Evolutionary conservation across 768 basidiomycete genomes (phyloP), one percentile per base, ranked within the genome.

Genomic region (Agaricus subrufescens): DNA sequence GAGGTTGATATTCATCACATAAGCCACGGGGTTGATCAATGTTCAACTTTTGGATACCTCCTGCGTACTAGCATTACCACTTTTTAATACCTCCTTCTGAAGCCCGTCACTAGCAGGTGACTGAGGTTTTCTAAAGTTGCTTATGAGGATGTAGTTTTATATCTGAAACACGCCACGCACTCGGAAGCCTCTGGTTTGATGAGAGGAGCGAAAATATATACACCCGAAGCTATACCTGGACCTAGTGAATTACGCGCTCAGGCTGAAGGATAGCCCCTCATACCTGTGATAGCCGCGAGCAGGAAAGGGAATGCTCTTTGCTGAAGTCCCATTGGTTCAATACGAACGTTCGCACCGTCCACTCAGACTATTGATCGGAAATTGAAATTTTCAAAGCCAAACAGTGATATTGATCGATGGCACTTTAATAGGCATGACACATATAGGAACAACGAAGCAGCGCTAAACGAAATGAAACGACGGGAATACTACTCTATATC

Each of bases 141-240:
- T 44, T 43, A 48, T 58, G 27, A 44, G 50, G 30, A 30, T 46
- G 42, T 59, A 15, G 40, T 25, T 29, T 52, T 53, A 45, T 40
- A 53, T 26, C 4, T 1, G 31, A 43, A 29, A 50, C 14, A 26
- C 14, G 11, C 52, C 29, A 49, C 23, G 31, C 11, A 43, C 49
- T 68, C 49, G 54, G 66, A 63, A 53, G 50, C 52, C 65, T 39
- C 58, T 46, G 39, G 50, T 42, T 57, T 66, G 63, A 78, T 62
- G 56, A 77, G 60, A 4, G 85, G 85, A 62, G 79, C 77, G 70
- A 87, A 87, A 51, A 87, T 82, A 65, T 87, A 87, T 23, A 85
- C 65, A 8, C 86, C 86, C 11, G 86, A 86, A 27, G 75, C 60
- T 50, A 85, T 66, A 30, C 86, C 86, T 87, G 34, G 53, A 50